A percentile compares a stretch with the other conserved stretches of the same genome.
Conservation (phyloP, 78 protist genomes). For the Chrysochromulina tobinii region DNA sequence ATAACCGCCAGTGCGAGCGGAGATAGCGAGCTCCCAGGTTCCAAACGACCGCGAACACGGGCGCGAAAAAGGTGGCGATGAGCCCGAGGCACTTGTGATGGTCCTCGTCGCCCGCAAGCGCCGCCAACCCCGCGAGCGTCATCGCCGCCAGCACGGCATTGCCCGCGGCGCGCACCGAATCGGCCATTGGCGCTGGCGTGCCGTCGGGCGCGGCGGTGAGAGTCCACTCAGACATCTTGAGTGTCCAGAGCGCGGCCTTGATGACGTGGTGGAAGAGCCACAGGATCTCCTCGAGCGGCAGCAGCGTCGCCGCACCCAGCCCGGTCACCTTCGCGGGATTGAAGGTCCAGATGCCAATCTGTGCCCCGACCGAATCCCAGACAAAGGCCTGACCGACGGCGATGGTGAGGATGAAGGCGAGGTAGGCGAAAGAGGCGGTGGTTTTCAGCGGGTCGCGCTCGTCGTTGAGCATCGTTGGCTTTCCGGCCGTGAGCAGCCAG, state of each 20-base stretch:
- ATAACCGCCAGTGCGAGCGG: neutral
- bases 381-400: neutral
- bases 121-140: neutral
- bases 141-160: neutral
- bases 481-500: neutral
- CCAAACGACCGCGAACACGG: neutral
- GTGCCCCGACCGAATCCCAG: neutral
- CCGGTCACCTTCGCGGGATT: neutral
- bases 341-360: neutral
- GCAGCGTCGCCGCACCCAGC: neutral
- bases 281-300: neutral
- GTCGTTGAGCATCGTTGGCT: neutral
- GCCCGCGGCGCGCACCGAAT: neutral
- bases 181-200: neutral
- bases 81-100: neutral
- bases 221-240: neutral
- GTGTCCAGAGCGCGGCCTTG: neutral
- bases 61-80: neutral
- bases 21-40: neutral
- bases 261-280: constrained; percentile 3
- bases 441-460: neutral
- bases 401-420: neutral
- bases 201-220: neutral
- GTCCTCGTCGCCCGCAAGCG: neutral
- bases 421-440: neutral